These are phyloP conservation scores for Nigrograna mackinnonii DNA, from an alignment of 2,329 filamentous ascomycete genomes.

Conservation along the genomic window DNA sequence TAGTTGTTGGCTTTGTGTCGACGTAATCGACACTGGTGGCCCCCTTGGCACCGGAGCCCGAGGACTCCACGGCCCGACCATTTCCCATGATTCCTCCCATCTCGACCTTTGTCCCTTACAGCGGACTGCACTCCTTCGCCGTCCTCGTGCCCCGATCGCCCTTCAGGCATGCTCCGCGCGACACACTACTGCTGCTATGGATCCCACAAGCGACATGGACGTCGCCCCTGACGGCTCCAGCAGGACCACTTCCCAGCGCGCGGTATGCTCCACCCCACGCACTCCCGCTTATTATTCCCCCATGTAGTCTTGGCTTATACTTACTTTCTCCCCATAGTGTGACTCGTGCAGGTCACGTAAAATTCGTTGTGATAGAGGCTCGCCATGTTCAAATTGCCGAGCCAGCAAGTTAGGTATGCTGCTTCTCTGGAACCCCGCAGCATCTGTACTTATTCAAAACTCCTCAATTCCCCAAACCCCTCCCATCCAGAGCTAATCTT, in stretches of 20 bases:
- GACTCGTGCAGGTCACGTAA: slow-evolving; percentile 39
- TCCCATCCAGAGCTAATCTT: no score
- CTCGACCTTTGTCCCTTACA: neutral
- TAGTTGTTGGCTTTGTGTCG: no score
- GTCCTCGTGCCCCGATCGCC: slow-evolving; percentile 15
- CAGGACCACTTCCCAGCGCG: slow-evolving; percentile 30
- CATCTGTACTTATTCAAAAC: neutral
- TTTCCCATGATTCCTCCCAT: slow-evolving; percentile 2
- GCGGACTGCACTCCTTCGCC: slow-evolving; percentile 4
- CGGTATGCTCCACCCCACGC: slow-evolving; percentile 17
- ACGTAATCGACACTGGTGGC: neutral
- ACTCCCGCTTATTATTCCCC: neutral
- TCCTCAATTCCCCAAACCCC: no score
- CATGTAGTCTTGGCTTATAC: neutral
- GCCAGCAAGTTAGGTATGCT: slow-evolving; percentile 38
- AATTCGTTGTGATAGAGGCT: slow-evolving; percentile 36
- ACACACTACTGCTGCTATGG: slow-evolving; percentile 19
- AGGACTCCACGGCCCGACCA: slow-evolving; percentile 13
- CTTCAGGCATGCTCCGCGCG: slow-evolving; percentile 10
- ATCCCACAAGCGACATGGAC: slow-evolving; percentile 34
- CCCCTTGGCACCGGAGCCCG: slow-evolving; percentile 16
- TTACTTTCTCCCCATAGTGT: slow-evolving; percentile 23
- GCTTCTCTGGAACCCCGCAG: neutral
- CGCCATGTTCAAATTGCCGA: slow-evolving; percentile 41
- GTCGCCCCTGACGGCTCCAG: slow-evolving; percentile 23